Evolutionary conservation across 2,329 filamentous ascomycete species (phyloP).

Genomic region (Neonectria punicea): DNA sequence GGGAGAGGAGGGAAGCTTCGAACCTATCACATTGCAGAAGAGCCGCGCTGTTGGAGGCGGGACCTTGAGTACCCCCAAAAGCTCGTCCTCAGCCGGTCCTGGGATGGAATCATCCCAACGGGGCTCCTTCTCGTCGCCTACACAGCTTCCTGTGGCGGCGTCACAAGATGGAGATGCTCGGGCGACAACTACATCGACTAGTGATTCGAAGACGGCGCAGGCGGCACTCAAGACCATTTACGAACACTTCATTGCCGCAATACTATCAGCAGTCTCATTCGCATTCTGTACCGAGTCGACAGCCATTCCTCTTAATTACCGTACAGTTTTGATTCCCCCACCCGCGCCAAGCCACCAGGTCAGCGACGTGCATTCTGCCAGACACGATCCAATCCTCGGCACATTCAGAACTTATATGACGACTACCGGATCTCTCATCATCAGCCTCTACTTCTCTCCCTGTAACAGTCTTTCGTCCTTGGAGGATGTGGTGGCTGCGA

Average conservation of each 20-base stretch:
- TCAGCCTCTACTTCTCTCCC: conserved; percentile 59
- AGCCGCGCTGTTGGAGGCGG: conserved; percentile 53
- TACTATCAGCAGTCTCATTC: conserved; percentile 61
- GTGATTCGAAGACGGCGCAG: conserved; percentile 38
- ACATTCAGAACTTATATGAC: conserved; percentile 66
- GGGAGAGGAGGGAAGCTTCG: conserved; percentile 62
- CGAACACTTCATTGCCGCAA: conserved; percentile 64
- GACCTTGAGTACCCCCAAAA: conserved; percentile 57
- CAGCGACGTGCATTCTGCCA: conserved; percentile 29
- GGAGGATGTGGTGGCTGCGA: conserved; percentile 55
- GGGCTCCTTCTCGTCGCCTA: conserved; percentile 35
- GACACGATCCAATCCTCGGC: conserved; percentile 52
- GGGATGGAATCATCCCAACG: conserved; percentile 51
- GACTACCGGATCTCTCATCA: conserved; percentile 63
- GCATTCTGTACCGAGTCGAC: conserved; percentile 60
- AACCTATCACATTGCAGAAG: conserved; percentile 60
- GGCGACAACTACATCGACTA: conserved; percentile 41
- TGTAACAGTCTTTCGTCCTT: conserved; percentile 60
- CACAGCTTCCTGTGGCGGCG: conserved; percentile 22
- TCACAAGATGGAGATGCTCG: conserved; percentile 43
- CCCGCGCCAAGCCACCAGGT: conserved; percentile 24
- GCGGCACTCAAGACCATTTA: conserved; percentile 56
- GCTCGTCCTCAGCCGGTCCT: conserved; percentile 56
- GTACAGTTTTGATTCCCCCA: conserved; percentile 60
- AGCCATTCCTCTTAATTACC: conserved; percentile 64